These are phyloP conservation scores for Crithidia bombi DNA, from an alignment of 208 protist genomes.

Conservation along the genomic window DNA sequence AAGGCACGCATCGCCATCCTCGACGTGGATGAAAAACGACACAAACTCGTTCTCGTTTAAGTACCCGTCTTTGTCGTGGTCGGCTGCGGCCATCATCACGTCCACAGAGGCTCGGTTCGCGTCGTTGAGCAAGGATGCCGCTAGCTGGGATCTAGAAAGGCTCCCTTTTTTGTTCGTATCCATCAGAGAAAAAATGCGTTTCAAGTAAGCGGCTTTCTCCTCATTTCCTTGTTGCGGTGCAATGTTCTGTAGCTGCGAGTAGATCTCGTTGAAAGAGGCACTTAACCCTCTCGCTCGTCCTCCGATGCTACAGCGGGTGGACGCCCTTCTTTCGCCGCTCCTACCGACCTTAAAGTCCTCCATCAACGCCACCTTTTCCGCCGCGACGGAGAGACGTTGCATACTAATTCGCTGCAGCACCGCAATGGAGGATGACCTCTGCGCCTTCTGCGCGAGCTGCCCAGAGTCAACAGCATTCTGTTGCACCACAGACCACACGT, in stretches of 20 bases:
- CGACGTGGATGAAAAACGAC: constrained; percentile 35
- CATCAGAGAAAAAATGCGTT: constrained; percentile 24
- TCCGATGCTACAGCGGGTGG: constrained; percentile 24
- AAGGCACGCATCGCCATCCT: constrained; percentile 31
- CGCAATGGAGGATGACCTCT: constrained; percentile 38
- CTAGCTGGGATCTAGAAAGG: constrained; percentile 9
- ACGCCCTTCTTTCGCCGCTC: constrained; percentile 2
- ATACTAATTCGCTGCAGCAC: constrained; percentile 44
- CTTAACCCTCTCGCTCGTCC: constrained; percentile 36
- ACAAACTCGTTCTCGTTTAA: constrained; percentile 48
- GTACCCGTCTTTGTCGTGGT: constrained; percentile 39
- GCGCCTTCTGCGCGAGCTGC: not conserved
- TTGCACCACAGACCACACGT: constrained; percentile 24
- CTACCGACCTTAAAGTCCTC: constrained; percentile 24
- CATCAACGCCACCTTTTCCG: constrained; percentile 17
- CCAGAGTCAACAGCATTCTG: not conserved
- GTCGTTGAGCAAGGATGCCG: constrained; percentile 9
- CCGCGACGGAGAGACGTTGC: constrained; percentile 24
- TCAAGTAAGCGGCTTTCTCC: constrained; percentile 26
- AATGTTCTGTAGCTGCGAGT: constrained; percentile 26
- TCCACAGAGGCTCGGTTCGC: constrained; percentile 11
- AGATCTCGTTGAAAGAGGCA: constrained; percentile 44
- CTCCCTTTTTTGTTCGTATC: constrained; percentile 9
- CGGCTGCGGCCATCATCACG: constrained; percentile 32
- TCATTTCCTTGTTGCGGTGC: constrained; percentile 9